These are phyloP conservation scores for Dendrocalamus sinicus DNA, from an alignment of 176 grass and related monocot genomes.

Conservation along the genomic window DNA sequence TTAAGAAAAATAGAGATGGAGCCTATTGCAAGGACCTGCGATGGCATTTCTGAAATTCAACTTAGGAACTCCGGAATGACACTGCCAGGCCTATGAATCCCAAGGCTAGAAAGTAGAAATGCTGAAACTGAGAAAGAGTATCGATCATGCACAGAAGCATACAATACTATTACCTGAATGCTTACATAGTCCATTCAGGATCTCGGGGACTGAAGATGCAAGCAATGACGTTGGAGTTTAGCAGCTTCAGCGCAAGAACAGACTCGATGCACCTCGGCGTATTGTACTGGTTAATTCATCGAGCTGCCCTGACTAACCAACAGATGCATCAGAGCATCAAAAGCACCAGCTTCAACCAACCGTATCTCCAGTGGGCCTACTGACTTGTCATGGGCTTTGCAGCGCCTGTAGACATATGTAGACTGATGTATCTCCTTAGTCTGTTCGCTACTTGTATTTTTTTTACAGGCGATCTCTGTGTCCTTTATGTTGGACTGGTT, in stretches of 20 bases:
- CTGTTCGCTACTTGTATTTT: neutral
- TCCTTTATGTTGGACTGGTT: constrained; percentile 13
- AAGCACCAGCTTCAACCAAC: constrained; percentile 65
- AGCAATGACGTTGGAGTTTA: constrained; percentile 59
- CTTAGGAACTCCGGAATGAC: neutral
- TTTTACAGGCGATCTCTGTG: neutral
- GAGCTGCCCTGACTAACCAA: constrained; percentile 75
- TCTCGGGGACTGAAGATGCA: constrained; percentile 68
- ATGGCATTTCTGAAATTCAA: neutral
- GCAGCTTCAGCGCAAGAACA: constrained; percentile 53
- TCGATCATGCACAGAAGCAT: neutral
- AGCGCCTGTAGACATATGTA: constrained; percentile 61
- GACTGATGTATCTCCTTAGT: neutral
- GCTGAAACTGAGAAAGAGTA: neutral
- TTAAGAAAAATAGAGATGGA: neutral
- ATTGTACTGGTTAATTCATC: constrained; percentile 78
- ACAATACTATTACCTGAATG: constrained; percentile 9
- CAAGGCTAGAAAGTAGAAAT: neutral
- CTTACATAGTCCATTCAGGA: constrained; percentile 59
- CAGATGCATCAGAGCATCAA: constrained; percentile 79
- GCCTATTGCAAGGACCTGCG: neutral
- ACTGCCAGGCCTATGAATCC: neutral
- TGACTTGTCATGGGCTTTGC: constrained; percentile 69
- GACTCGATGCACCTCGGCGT: constrained; percentile 70
- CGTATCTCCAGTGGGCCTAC: constrained; percentile 76